These are phyloP conservation scores for Mortierella sp. DNA, from an alignment of 371 early-diverging fungal genomes.

Conservation along the genomic window DNA sequence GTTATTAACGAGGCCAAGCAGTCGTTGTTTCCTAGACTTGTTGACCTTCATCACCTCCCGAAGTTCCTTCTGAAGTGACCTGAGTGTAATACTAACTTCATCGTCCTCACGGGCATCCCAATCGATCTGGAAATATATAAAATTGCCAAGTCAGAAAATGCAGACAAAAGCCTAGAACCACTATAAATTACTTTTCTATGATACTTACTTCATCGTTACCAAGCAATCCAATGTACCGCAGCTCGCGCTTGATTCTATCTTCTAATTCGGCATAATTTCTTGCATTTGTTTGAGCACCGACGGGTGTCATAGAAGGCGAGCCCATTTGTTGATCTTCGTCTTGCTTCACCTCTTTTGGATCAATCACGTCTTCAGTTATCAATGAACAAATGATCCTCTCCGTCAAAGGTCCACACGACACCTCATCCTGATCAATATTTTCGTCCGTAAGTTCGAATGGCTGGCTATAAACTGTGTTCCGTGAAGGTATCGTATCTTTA, in stretches of 20 bases:
- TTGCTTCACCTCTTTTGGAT: constrained; percentile 42
- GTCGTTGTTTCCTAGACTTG: constrained; percentile 69
- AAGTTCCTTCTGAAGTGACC: constrained; percentile 76
- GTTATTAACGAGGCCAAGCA: constrained; percentile 76
- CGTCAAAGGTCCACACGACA: constrained; percentile 75
- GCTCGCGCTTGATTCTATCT: constrained; percentile 84
- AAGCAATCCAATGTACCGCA: constrained; percentile 83
- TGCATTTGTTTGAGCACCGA: constrained; percentile 22
- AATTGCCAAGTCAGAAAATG: neutral
- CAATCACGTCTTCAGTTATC: constrained; percentile 70
- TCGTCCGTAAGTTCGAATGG: constrained; percentile 70
- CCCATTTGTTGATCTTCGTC: constrained; percentile 35
- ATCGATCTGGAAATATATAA: constrained; percentile 58
- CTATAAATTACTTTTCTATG: neutral
- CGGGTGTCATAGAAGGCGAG: constrained; percentile 13
- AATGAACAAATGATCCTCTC: constrained; percentile 81
- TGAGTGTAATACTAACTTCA: constrained; percentile 82
- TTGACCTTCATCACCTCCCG: constrained; percentile 80
- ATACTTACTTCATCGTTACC: constrained; percentile 77
- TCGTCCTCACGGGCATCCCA: constrained; percentile 85
- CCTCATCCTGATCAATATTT: constrained; percentile 67
- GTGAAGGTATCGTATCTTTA: constrained; percentile 35
- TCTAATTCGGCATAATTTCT: constrained; percentile 68
- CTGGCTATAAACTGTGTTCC: constrained; percentile 58
- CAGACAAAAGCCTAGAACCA: neutral